Percentiles rank a stretch among this genome's conserved stretches.
These are phyloP conservation scores for Colletotrichum aenigma DNA, from an alignment of 2,329 filamentous ascomycete genomes.

Conservation along the genomic window DNA sequence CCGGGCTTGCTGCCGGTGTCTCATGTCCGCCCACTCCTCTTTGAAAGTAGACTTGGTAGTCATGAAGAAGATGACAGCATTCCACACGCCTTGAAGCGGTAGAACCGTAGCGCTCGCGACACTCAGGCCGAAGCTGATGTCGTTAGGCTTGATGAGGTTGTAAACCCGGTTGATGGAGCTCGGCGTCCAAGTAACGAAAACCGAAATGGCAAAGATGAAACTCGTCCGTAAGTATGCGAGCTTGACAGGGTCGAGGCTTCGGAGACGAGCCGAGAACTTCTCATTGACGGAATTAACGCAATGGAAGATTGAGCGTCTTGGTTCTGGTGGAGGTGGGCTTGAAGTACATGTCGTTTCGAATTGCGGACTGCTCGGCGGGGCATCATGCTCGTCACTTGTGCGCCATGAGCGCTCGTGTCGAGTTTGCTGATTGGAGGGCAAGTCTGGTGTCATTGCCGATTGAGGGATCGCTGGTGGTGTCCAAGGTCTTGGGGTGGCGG, in stretches of 20 bases:
- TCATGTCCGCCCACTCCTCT: slow-evolving; percentile 29
- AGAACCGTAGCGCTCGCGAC: slow-evolving; percentile 74
- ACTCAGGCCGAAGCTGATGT: slow-evolving; percentile 67
- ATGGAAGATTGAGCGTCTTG: slow-evolving; percentile 16
- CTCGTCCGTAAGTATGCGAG: slow-evolving; percentile 65
- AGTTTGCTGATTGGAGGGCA: background rate
- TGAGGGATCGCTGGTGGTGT: slow-evolving; percentile 13
- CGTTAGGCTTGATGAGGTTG: slow-evolving; percentile 60
- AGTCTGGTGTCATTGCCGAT: slow-evolving; percentile 1
- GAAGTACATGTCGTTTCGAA: slow-evolving; percentile 30
- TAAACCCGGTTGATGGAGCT: slow-evolving; percentile 79
- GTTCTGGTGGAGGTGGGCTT: slow-evolving; percentile 2
- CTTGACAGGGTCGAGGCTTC: slow-evolving; percentile 60
- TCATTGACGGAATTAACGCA: slow-evolving; percentile 23
- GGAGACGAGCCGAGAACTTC: slow-evolving; percentile 35
- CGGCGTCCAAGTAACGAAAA: slow-evolving; percentile 66
- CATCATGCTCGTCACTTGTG: slow-evolving; percentile 8
- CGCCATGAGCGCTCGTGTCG: slow-evolving; percentile 8
- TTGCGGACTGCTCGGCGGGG: slow-evolving; percentile 5
- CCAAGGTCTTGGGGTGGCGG: slow-evolving; percentile 16
- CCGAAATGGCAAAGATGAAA: slow-evolving; percentile 64
- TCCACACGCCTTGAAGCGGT: slow-evolving; percentile 82
- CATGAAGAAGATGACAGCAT: slow-evolving; percentile 75
- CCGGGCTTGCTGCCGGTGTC: background rate
- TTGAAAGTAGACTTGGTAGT: slow-evolving; percentile 58